Conservation (phyloP, 192 early-diverging fungal species). For the Backusella tuberculispora region DNA sequence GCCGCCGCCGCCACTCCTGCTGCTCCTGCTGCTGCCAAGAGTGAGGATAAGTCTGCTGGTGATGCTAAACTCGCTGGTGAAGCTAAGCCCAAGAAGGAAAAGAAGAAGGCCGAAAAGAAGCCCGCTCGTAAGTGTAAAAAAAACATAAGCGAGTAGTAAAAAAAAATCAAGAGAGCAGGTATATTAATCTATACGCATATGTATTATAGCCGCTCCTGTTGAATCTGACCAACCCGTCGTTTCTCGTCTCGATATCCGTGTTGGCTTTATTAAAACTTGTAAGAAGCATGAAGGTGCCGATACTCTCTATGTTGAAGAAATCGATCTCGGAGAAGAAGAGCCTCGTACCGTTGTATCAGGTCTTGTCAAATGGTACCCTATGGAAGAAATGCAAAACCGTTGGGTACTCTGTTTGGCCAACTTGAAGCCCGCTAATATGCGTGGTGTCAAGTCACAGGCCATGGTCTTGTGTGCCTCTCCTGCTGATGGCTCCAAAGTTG, state of each 20-base stretch:
- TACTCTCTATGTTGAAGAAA: constrained; percentile 95
- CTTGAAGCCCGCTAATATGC: constrained; percentile 93
- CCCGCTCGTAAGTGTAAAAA: constrained; percentile 40
- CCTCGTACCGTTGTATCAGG: constrained; percentile 92
- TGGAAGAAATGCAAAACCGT: constrained; percentile 84
- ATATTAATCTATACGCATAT: no score
- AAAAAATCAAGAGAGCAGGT: no score
- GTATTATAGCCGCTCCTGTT: constrained; percentile 42
- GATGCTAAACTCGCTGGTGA: constrained; percentile 43
- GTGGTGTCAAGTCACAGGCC: constrained; percentile 92
- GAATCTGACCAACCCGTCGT: constrained; percentile 56
- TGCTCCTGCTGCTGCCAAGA: constrained; percentile 25
- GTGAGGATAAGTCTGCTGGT: constrained; percentile 23
- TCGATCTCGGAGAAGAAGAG: constrained; percentile 92
- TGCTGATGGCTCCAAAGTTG: constrained; percentile 83
- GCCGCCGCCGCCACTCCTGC: constrained; percentile 35
- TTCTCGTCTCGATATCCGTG: constrained; percentile 91
- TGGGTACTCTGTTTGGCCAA: constrained; percentile 83
- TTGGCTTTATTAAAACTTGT: constrained; percentile 84
- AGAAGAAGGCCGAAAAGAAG: constrained; percentile 66
- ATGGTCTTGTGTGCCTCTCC: constrained; percentile 97
- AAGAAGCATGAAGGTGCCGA: constrained; percentile 95
- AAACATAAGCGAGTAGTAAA: neutral
- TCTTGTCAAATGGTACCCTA: constrained; percentile 88
- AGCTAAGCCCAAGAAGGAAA: constrained; percentile 54